phyloP scores from a whole-genome alignment of 1,284 basidiomycete genomes.

The Trichosporon faecale region DNA sequence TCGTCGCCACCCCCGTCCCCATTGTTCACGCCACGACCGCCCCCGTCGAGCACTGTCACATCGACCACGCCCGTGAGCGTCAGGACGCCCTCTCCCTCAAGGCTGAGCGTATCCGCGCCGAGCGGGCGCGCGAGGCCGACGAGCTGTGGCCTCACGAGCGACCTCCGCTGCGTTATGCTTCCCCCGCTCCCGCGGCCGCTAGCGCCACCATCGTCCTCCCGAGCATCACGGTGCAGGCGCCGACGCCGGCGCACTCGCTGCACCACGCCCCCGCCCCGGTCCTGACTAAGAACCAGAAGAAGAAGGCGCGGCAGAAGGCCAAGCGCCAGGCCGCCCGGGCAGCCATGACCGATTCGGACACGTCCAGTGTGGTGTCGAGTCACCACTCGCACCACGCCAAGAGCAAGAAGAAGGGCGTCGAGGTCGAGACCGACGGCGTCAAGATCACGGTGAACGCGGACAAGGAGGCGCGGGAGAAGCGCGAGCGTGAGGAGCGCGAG shows the following conservation, averaged over 20 bases:
- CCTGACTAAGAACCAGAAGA: conserved; percentile 7
- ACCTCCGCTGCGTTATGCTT: not conserved
- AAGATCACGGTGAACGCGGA: conserved; percentile 6
- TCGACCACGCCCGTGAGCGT: not conserved
- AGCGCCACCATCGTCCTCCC: not conserved
- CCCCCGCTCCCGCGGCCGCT: not conserved
- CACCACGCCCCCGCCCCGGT: not conserved
- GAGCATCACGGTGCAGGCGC: not conserved
- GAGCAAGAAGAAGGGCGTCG: not conserved
- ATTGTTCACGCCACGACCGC: not conserved
- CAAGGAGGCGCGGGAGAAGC: not conserved
- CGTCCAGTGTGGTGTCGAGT: not conserved
- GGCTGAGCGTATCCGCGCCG: conserved; percentile 6
- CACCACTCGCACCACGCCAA: not conserved
- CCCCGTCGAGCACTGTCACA: not conserved
- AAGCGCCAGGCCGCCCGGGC: not conserved
- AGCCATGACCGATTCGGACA: not conserved
- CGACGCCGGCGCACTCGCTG: not conserved
- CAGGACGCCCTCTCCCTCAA: not conserved
- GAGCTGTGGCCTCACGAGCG: conserved; percentile 5
- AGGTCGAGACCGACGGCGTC: conserved; percentile 2
- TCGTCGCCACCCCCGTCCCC: not conserved
- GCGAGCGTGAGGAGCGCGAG: conserved; percentile 5
- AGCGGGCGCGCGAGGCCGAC: not conserved
- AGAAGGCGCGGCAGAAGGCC: conserved; percentile 7